phyloP scores from a whole-genome alignment of 2,329 filamentous ascomycete genomes.

The Biscogniauxia mediterranea region DNA sequence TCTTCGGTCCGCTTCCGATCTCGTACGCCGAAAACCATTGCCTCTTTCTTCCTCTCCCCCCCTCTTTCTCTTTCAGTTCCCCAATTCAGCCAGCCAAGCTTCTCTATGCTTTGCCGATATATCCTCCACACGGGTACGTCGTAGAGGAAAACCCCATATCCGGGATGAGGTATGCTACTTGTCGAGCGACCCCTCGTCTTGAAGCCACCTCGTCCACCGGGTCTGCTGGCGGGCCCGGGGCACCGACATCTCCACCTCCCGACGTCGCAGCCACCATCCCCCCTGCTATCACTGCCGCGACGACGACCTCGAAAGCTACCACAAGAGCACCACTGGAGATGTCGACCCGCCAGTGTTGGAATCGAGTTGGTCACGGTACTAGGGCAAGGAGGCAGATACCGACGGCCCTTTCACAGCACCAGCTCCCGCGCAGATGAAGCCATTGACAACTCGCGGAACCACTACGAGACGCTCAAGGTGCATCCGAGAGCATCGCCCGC shows the following conservation, averaged over 20 bases:
- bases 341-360: too few relatives aligned
- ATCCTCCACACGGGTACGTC: too few relatives aligned
- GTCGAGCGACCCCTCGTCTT: neutral
- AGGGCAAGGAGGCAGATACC: neutral
- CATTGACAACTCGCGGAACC: slow-evolving; percentile 49
- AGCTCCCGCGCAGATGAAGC: slow-evolving; percentile 34
- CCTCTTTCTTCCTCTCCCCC: neutral
- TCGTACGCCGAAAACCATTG: neutral
- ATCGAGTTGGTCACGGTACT: too few relatives aligned
- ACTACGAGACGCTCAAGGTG: slow-evolving; percentile 84
- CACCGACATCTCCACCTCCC: neutral
- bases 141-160: neutral
- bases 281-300: neutral
- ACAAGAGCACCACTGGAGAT: neutral
- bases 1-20: too few relatives aligned
- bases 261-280: neutral
- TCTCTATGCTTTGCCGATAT: neutral
- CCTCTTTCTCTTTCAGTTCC: neutral
- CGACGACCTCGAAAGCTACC: neutral
- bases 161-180: neutral
- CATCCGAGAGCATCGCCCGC: slow-evolving; percentile 63
- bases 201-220: neutral
- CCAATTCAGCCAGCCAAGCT: neutral
- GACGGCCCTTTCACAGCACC: slow-evolving; percentile 45
- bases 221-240: neutral